Evolutionary conservation across 2,329 filamentous ascomycete genomes (phyloP).

Genomic region (Dendrostoma leiphaemia): DNA sequence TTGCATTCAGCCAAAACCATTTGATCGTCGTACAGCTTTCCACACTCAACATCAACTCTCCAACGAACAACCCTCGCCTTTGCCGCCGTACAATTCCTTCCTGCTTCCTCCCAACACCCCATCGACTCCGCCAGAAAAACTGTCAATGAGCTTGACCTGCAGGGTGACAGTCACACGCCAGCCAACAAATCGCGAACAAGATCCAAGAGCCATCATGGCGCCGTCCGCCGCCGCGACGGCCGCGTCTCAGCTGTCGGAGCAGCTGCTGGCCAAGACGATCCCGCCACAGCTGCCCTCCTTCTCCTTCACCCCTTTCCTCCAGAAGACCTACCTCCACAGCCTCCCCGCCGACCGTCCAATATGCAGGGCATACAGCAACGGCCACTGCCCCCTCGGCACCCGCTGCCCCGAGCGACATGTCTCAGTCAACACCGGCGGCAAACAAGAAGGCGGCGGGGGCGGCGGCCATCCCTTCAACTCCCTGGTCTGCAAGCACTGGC

Average conservation of each 20-base stretch:
- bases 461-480: conserved; percentile 61
- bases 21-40: too few species aligned
- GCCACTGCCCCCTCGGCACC: conserved; percentile 82
- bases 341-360: conserved; percentile 75
- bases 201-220: conserved; percentile 20
- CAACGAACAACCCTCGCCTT: too few species aligned
- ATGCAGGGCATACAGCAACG: conserved; percentile 82
- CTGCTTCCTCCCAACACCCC: too few species aligned
- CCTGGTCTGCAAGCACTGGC: conserved; percentile 98
- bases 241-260: conserved; percentile 33
- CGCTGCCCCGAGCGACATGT: conserved; percentile 83
- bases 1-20: too few species aligned
- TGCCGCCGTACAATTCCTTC: too few species aligned
- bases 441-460: conserved; percentile 24
- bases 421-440: conserved; percentile 34
- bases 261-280: conserved; percentile 57
- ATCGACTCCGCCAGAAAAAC: too few species aligned
- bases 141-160: too few species aligned
- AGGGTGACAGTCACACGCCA: too few species aligned
- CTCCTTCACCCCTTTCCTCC: conserved; percentile 82
- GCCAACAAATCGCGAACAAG: too few species aligned
- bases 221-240: conserved; percentile 20
- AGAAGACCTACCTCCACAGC: conserved; percentile 78
- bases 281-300: conserved; percentile 60
- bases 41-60: too few species aligned